These are phyloP conservation scores for Chlorella sp. DNA, from an alignment of 139 green algal species.

Conservation along the genomic window DNA sequence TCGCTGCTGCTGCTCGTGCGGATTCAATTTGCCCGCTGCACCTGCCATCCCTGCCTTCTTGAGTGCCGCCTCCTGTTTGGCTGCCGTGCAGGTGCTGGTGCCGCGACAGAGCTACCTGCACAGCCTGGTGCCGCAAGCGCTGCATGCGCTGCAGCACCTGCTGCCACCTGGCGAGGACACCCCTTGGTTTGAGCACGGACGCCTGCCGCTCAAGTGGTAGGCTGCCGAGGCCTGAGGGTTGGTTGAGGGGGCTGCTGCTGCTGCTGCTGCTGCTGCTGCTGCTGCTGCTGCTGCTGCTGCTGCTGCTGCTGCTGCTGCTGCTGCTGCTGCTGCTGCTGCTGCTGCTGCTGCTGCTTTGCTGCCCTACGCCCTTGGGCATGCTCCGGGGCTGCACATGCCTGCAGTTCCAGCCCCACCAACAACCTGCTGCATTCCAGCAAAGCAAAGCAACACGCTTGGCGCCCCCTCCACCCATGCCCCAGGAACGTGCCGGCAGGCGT, in stretches of 20 bases:
- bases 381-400: too few species aligned
- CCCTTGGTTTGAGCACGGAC: conserved; percentile 63
- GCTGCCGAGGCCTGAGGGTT: too few species aligned
- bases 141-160: conserved; percentile 58
- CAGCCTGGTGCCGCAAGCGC: conserved; percentile 37
- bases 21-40: background rate
- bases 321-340: background rate
- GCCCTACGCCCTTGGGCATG: background rate
- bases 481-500: conserved; percentile 61
- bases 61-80: background rate
- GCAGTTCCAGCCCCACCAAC: background rate
- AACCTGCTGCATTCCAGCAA: too few species aligned
- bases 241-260: too few species aligned
- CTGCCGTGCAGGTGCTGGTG: conserved; percentile 39
- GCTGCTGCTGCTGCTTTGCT: too few species aligned
- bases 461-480: background rate
- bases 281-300: background rate
- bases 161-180: conserved; percentile 42
- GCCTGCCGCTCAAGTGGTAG: conserved; percentile 63
- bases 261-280: background rate
- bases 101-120: conserved; percentile 56
- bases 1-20: too few species aligned
- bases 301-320: too few species aligned
- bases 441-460: too few species aligned
- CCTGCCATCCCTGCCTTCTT: background rate